These are phyloP conservation scores for Lavandula angustifolia DNA, from an alignment of 257 asterid species.

Conservation along the genomic window DNA sequence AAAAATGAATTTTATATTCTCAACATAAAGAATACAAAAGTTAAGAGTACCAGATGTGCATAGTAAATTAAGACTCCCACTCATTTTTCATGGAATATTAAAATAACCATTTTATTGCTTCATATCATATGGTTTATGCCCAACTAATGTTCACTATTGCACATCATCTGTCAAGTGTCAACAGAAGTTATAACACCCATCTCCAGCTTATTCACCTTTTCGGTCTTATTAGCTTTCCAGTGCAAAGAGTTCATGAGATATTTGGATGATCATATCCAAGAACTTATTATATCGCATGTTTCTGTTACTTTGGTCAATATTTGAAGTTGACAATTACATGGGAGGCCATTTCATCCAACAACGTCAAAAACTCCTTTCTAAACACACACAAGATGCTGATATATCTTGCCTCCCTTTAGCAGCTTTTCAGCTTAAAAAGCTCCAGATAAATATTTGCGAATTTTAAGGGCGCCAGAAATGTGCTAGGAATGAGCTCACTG, in stretches of 20 bases:
- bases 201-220: background rate
- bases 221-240: constrained; percentile 5
- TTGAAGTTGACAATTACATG: constrained; percentile 3
- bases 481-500: background rate
- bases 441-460: constrained; percentile 13
- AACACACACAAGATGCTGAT: background rate
- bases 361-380: constrained; percentile 14
- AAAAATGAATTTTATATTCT: background rate
- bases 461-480: background rate
- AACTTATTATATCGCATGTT: background rate
- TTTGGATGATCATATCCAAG: constrained; percentile 5
- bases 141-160: constrained; percentile 1
- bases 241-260: constrained; percentile 17
- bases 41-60: constrained; percentile 8
- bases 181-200: background rate
- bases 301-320: background rate
- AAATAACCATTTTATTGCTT: constrained; percentile 1
- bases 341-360: constrained; percentile 21
- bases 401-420: constrained; percentile 13
- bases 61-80: constrained; percentile 6
- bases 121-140: background rate
- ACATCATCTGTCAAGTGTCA: constrained; percentile 5
- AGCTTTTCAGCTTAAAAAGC: constrained; percentile 18
- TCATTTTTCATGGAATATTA: constrained; percentile 1
- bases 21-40: constrained; percentile 13